Evolutionary conservation across 192 early-diverging fungal species (phyloP).

Genomic region (Gryganskiella cystojenkinii): DNA sequence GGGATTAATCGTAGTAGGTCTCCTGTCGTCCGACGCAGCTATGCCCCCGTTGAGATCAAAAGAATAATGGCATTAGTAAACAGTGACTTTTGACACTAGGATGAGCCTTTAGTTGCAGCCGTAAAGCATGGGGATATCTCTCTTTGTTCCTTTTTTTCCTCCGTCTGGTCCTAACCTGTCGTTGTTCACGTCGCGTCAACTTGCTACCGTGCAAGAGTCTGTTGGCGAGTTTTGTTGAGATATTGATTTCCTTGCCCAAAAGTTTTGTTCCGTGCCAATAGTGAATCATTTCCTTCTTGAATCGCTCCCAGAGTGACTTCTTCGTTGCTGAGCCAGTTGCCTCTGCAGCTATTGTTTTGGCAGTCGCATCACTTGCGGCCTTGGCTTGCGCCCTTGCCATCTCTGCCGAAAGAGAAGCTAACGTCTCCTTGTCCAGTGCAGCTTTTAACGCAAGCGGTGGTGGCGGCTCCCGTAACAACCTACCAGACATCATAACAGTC

Average conservation of each 20-base stretch:
- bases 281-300: constrained; percentile 91
- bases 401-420: constrained; percentile 49
- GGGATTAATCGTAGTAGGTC: constrained; percentile 92
- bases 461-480: too few relatives aligned
- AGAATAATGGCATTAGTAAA: neutral
- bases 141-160: neutral
- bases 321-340: constrained; percentile 45
- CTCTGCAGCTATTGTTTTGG: neutral
- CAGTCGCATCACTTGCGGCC: neutral
- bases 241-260: constrained; percentile 85
- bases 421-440: constrained; percentile 30
- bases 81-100: too few relatives aligned
- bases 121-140: neutral
- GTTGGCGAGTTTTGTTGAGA: constrained; percentile 81
- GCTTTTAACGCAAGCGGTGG: too few relatives aligned
- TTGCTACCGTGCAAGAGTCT: constrained; percentile 81
- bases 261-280: constrained; percentile 96
- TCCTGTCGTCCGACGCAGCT: constrained; percentile 87
- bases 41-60: neutral
- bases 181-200: constrained; percentile 86
- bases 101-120: neutral
- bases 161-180: constrained; percentile 65
- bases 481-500: too few relatives aligned
- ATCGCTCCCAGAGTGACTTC: constrained; percentile 74
- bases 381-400: constrained; percentile 46